Conservation (phyloP, 192 early-diverging fungal species). For the Entophlyctis helioformis region DNA sequence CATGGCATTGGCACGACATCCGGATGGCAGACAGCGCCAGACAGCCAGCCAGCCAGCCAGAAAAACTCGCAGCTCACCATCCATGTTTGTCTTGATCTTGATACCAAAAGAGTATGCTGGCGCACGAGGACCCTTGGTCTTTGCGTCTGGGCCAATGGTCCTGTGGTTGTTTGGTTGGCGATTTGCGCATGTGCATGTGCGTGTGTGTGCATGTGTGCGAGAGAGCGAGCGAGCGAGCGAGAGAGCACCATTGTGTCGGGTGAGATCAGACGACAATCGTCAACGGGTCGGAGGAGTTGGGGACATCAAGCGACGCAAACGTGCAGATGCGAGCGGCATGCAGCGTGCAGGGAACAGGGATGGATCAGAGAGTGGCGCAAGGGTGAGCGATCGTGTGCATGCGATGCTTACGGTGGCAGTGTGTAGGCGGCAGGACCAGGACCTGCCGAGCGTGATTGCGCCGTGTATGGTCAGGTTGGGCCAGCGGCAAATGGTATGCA, state of each 20-base stretch:
- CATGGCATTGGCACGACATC: no score
- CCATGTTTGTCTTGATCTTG: conserved; percentile 10
- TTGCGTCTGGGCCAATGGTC: conserved; percentile 32
- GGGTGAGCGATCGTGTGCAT: no score
- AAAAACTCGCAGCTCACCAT: background rate
- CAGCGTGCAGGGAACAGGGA: background rate
- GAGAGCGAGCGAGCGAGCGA: background rate
- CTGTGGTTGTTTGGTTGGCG: conserved; percentile 8
- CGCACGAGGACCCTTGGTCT: conserved; percentile 30
- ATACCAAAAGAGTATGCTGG: conserved; percentile 50
- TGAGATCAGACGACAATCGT: no score
- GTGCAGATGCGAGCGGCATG: background rate
- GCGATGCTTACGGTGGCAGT: conserved; percentile 36
- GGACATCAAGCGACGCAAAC: background rate
- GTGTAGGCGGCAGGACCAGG: conserved; percentile 47
- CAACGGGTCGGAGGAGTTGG: no score
- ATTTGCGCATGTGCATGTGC: no score
- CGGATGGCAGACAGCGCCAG: no score
- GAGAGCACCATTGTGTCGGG: no score
- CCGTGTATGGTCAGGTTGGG: no score
- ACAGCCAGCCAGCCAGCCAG: background rate
- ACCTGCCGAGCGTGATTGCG: no score
- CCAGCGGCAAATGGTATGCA: no score
- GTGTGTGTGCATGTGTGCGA: background rate
- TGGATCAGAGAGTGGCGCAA: background rate